Conservation (phyloP, 352 stramenopile species). For the Elongisporangium anandrum region DNA sequence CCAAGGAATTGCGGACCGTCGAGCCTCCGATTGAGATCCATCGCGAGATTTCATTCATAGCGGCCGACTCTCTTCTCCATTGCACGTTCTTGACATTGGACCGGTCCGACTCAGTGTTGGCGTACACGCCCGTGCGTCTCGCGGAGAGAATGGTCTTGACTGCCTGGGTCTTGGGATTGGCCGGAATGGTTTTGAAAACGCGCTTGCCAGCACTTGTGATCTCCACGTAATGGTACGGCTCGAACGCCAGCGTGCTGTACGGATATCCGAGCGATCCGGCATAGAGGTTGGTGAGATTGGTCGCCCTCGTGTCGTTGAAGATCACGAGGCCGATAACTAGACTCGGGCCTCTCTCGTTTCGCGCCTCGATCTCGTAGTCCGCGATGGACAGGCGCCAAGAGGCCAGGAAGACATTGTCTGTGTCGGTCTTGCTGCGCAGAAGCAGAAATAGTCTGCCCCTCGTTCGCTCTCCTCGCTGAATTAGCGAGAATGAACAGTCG, state of each 20-base stretch:
- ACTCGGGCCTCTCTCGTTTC: conserved; percentile 3
- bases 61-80: conserved; percentile 14
- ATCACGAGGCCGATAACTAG: conserved; percentile 4
- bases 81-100: conserved; percentile 35
- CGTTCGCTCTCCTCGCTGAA: conserved; percentile 1
- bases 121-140: conserved; percentile 32
- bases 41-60: conserved; percentile 3
- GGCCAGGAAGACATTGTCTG: background rate
- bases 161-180: background rate
- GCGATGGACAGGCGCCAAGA: conserved; percentile 5
- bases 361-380: conserved; percentile 6
- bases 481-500: conserved; percentile 1
- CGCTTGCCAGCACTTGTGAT: background rate
- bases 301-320: conserved; percentile 8
- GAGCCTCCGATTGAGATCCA: conserved; percentile 2
- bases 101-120: conserved; percentile 31
- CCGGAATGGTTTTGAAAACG: background rate
- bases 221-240: background rate
- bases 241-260: background rate
- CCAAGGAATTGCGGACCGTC: conserved; percentile 19
- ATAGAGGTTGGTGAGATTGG: background rate
- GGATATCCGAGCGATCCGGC: background rate
- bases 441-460: conserved; percentile 2
- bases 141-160: conserved; percentile 25
- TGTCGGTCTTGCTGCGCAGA: background rate